These are phyloP conservation scores for Cladophialophora carrionii DNA, from an alignment of 2,329 filamentous ascomycete species.

Conservation along the genomic window DNA sequence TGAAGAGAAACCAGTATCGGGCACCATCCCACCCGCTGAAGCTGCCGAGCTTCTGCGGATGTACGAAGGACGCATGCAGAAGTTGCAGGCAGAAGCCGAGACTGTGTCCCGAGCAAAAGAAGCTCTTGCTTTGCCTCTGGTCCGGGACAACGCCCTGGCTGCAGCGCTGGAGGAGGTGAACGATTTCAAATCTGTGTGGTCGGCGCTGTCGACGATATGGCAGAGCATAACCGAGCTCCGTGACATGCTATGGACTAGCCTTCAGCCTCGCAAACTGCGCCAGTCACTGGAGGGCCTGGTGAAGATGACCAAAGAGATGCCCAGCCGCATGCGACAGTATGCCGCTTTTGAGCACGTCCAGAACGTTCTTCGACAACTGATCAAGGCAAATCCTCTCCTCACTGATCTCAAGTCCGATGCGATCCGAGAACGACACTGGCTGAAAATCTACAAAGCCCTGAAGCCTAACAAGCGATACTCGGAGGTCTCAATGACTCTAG, in stretches of 20 bases:
- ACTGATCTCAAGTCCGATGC: slow-evolving; percentile 94
- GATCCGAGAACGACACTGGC: slow-evolving; percentile 94
- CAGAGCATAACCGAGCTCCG: slow-evolving; percentile 90
- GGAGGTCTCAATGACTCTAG: slow-evolving; percentile 90
- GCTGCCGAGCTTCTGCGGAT: slow-evolving; percentile 78
- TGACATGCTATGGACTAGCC: slow-evolving; percentile 90
- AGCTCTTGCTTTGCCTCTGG: slow-evolving; percentile 83
- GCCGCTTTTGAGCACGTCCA: slow-evolving; percentile 99
- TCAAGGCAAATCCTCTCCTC: slow-evolving; percentile 88
- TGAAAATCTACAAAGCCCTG: slow-evolving; percentile 94
- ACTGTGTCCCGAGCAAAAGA: slow-evolving; percentile 98
- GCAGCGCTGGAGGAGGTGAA: slow-evolving; percentile 92
- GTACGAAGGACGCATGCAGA: slow-evolving; percentile 83
- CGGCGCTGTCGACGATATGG: slow-evolving; percentile 93
- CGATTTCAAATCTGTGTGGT: slow-evolving; percentile 99
- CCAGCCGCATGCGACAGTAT: slow-evolving; percentile 97
- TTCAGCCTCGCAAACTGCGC: slow-evolving; percentile 91
- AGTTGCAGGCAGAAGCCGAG: slow-evolving; percentile 81
- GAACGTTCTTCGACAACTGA: slow-evolving; percentile 79
- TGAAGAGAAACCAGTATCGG: slow-evolving; percentile 94
- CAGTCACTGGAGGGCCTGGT: slow-evolving; percentile 87
- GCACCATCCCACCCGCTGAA: slow-evolving; percentile 85
- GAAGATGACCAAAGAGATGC: slow-evolving; percentile 99
- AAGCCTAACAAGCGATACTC: slow-evolving; percentile 93
- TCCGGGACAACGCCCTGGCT: slow-evolving; percentile 77